Base-by-base conservation (phyloP, 176 grass and related monocot species). In the Triticum urartu region DNA sequence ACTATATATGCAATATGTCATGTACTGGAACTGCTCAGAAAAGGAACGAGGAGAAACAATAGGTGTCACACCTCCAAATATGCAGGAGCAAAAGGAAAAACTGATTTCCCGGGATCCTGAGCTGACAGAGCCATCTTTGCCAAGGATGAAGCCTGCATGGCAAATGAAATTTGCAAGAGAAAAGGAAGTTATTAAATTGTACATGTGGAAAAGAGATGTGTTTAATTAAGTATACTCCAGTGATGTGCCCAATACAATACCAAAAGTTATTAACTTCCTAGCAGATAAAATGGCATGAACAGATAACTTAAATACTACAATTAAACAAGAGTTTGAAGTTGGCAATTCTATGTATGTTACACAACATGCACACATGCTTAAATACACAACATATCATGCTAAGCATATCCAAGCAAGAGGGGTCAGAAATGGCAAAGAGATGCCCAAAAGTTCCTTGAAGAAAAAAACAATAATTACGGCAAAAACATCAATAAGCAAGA, bases 11-110 rank as follows among this genome's bases (percentile, higher is more conserved):
- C 4, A 73, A 68, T 25, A 63, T 71, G 18, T 11, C 34, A 18
- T 80, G 40, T 30, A 64, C 17, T 38, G 22, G 15, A 89, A 38
- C 15, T 60, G 47, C 35, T 81, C 30, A 40, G 35, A 47, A 4
- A 28, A 12, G 5, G 36, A 78, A 59, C 18, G 74, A 11, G 9
- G 7, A 64, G 13, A 58, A 86, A 81, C 68, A 66, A 77, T 15
- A 71, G 12, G 35, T 69, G 34, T 1, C 38, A 34, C 87, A 94
- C 96, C 90, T 95, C 96, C 59, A 98, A 94, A 84, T 91, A 89
- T 67, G 93, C 91, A 72, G 93, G 86, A 64, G 86, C 86, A 89
- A 98, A 98, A 83, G 84, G 78, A 76, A 94, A 91, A 69, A 87
- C 52, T 24, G 83, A 50, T 89, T 88, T 84, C 79, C 64, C 72